Base-by-base conservation (phyloP, 192 early-diverging fungal species). In the Coemansia sp. region DNA sequence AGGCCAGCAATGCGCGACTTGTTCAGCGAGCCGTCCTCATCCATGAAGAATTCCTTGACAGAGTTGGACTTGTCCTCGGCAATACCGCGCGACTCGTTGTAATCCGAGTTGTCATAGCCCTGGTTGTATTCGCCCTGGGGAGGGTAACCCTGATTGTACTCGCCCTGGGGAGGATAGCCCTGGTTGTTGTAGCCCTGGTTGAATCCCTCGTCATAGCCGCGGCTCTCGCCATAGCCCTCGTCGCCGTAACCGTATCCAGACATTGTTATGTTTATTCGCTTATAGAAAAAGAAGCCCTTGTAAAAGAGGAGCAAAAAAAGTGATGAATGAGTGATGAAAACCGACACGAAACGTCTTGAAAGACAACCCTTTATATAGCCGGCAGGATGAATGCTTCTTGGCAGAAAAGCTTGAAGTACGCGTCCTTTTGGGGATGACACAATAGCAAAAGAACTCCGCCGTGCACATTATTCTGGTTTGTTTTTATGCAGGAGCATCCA, bases 11-110 rank as follows among this genome's bases (percentile, higher is more conserved):
- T 44, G 15, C 34, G 36, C 3, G 59, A 28, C 59, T 58, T 56
- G 59, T 68, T 47, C 10, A 48, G 2, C 3, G 56, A n/a, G 50
- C 65, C 65, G 20, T 67, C 65, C 3, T 24, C 36, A 20, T 67
- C 31, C 2, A 10, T 60, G 37, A 67, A 67, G 65, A 67, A 67
- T 26, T 57, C 24, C 15, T 23, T 31, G 25, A 64, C 54, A 9
- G 59, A 11, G 28, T 61, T 61, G 44, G 7, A 8, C 58, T 49
- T 61, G 0, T 49, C 46, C 46, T 61, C 59, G 44, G 6, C 47
- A 8, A 62, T 25, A 20, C 31, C 46, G 18, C 26, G 21, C 20
- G 12, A 18, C 14, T 40, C 18, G n/a, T 44, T 37, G 24, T 44
- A 60, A 5, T n/a, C 58, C 28, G 24, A 20, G 28, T 21, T 44